Conservation (phyloP, 2,329 filamentous ascomycete species). For the Diplodia mutila region DNA sequence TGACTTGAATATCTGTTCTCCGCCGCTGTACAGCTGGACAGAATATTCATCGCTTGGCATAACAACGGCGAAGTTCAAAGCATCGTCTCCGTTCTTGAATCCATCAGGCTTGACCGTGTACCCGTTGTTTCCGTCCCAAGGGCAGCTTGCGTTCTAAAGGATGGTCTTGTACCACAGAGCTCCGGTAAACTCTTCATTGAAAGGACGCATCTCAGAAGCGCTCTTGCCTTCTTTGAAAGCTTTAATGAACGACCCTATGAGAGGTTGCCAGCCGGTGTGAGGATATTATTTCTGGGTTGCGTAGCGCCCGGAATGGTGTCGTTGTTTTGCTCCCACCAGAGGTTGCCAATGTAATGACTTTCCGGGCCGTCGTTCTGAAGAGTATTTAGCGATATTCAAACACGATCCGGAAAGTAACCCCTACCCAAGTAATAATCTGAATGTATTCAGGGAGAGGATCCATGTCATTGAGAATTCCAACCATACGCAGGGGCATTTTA, state of each 20-base stretch:
- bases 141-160: neutral
- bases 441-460: conserved; percentile 35
- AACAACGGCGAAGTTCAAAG: neutral
- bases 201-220: neutral
- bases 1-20: neutral
- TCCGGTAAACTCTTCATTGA: neutral
- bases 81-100: neutral
- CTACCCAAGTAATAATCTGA: conserved; percentile 40
- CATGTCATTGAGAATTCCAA: conserved; percentile 40
- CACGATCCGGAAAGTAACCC: no score
- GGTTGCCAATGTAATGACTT: conserved; percentile 44
- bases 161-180: neutral
- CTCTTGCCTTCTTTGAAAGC: conserved; percentile 37
- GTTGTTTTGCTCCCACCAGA: conserved; percentile 38
- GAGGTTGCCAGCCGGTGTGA: conserved; percentile 41
- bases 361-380: conserved; percentile 40
- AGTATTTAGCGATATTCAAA: no score
- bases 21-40: neutral
- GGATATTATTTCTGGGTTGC: conserved; percentile 34
- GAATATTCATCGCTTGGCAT: neutral
- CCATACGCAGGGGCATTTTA: conserved; percentile 42
- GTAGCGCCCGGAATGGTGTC: conserved; percentile 30
- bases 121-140: neutral
- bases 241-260: conserved; percentile 42
- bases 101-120: neutral